These are phyloP conservation scores for Fusarium odoratissimum DNA, from an alignment of 2,329 filamentous ascomycete species.

Conservation along the genomic window DNA sequence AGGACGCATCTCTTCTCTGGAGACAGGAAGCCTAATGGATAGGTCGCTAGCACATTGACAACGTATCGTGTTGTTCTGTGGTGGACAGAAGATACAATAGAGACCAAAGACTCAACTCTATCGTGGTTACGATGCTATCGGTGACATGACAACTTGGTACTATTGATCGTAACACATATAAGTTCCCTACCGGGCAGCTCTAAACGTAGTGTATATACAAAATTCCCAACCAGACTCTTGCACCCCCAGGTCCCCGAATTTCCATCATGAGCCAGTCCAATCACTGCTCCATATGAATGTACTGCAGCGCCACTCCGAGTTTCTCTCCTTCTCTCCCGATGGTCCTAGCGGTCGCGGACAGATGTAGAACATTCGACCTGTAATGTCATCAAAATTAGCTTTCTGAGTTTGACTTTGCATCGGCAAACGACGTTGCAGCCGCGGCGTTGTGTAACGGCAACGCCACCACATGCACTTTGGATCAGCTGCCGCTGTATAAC, in stretches of 20 bases:
- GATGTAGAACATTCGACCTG: slow-evolving; percentile 72
- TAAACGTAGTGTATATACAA: neutral
- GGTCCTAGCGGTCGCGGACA: slow-evolving; percentile 82
- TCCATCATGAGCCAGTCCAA: slow-evolving; percentile 55
- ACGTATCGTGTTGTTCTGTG: neutral
- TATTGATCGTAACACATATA: neutral
- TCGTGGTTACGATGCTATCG: neutral
- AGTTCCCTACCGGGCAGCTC: neutral
- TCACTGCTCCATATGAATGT: slow-evolving; percentile 82
- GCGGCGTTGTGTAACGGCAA: slow-evolving; percentile 13
- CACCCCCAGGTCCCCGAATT: neutral
- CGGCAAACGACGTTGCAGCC: neutral
- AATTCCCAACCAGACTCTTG: neutral
- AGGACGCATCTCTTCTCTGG: neutral
- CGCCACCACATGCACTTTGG: slow-evolving; percentile 19
- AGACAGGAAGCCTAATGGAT: neutral
- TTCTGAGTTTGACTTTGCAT: slow-evolving; percentile 1
- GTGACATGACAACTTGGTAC: neutral
- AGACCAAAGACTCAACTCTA: neutral
- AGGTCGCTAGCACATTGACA: neutral
- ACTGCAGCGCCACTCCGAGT: slow-evolving; percentile 86
- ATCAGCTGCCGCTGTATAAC: slow-evolving; percentile 34
- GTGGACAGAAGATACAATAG: slow-evolving; percentile 2
- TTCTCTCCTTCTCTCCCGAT: slow-evolving; percentile 84
- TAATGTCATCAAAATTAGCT: slow-evolving; percentile 37